A percentile compares a stretch with the other conserved stretches of the same genome.
Conservation (phyloP, 2,329 filamentous ascomycete species). For the Hypoxylon sp. region DNA sequence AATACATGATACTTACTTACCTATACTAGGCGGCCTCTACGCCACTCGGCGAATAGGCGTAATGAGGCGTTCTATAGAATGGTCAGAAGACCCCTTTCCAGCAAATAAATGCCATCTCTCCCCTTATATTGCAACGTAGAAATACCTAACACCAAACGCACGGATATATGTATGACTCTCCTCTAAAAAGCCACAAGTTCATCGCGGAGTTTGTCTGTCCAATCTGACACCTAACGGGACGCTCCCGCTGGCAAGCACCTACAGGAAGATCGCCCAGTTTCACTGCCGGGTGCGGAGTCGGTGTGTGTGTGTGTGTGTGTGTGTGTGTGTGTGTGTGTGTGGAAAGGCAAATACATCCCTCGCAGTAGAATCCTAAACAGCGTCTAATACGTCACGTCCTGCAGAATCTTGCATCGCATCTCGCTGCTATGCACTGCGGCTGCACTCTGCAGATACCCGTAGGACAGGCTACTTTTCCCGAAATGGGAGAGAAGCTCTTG, state of each 20-base stretch:
- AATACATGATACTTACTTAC: neutral
- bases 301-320: slow-evolving; percentile 6
- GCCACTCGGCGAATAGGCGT: neutral
- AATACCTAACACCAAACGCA: too few species aligned
- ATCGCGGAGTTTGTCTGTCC: too few species aligned
- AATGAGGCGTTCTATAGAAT: slow-evolving; percentile 8
- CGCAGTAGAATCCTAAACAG: too few species aligned
- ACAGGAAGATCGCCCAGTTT: slow-evolving; percentile 31
- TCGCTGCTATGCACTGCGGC: too few species aligned
- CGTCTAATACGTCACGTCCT: slow-evolving; percentile 9
- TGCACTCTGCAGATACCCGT: slow-evolving; percentile 14
- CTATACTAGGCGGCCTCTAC: slow-evolving; percentile 2
- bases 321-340: too few species aligned
- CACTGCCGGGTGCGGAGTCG: slow-evolving; percentile 27
- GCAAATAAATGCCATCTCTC: too few species aligned
- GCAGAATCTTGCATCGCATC: slow-evolving; percentile 22
- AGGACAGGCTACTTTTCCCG: slow-evolving; percentile 4
- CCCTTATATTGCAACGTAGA: too few species aligned
- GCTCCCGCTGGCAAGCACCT: slow-evolving; percentile 25
- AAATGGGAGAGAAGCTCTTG: neutral
- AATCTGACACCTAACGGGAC: slow-evolving; percentile 24
- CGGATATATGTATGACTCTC: too few species aligned
- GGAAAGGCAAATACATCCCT: too few species aligned
- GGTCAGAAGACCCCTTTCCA: slow-evolving; percentile 6
- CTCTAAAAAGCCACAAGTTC: slow-evolving; percentile 17